phyloP scores from a whole-genome alignment of 805 yeast species.

The Starmerella stigmatis region DNA sequence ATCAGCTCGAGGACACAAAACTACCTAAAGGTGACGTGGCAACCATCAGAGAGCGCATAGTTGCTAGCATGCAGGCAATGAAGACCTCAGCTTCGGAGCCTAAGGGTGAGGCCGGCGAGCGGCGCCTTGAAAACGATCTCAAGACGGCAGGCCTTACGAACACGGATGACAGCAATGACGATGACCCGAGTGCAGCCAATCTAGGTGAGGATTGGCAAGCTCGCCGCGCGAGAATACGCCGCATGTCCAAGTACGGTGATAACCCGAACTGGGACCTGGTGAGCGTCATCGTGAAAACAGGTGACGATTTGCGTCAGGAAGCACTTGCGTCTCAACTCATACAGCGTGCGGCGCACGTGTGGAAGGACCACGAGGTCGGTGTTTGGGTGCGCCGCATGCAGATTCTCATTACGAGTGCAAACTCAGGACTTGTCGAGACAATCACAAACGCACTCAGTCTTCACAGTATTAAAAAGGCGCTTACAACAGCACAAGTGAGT shows the following conservation, averaged over 20 bases:
- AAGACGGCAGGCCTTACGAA: slow-evolving; percentile 58
- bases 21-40: slow-evolving; percentile 49
- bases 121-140: slow-evolving; percentile 85
- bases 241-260: slow-evolving; percentile 72
- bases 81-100: slow-evolving; percentile 47
- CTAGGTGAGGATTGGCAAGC: slow-evolving; percentile 89
- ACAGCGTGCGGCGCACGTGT: slow-evolving; percentile 71
- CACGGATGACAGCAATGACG: slow-evolving; percentile 54
- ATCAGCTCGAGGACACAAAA: slow-evolving; percentile 63
- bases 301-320: slow-evolving; percentile 91
- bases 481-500: slow-evolving; percentile 53
- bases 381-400: slow-evolving; percentile 94
- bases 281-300: slow-evolving; percentile 92
- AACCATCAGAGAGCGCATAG: slow-evolving; percentile 57
- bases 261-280: slow-evolving; percentile 87
- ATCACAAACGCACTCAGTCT: slow-evolving; percentile 88
- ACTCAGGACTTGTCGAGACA: slow-evolving; percentile 88
- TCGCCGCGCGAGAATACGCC: slow-evolving; percentile 69
- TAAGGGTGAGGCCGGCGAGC: slow-evolving; percentile 72
- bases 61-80: slow-evolving; percentile 63
- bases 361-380: slow-evolving; percentile 58
- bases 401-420: slow-evolving; percentile 80
- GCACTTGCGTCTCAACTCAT: slow-evolving; percentile 95
- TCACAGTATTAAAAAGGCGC: slow-evolving; percentile 86
- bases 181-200: slow-evolving; percentile 43